Conservation (phyloP, 2,329 filamentous ascomycete species). For the Xylaria sp. region DNA sequence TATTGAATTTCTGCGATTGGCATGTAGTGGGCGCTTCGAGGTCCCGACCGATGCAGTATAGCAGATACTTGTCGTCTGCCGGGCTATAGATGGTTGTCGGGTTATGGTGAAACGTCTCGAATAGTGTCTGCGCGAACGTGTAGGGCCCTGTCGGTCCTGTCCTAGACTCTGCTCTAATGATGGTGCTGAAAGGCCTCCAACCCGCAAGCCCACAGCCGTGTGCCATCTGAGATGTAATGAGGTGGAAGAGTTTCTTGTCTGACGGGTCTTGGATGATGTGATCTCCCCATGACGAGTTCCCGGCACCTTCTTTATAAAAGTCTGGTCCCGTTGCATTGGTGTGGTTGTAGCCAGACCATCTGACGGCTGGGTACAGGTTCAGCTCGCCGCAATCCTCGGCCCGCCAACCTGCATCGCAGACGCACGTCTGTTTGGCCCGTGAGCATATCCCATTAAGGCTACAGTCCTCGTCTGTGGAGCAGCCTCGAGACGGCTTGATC, state of each 20-base stretch:
- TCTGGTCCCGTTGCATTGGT: constrained; percentile 50
- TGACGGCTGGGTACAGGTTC: constrained; percentile 56
- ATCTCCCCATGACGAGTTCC: constrained; percentile 61
- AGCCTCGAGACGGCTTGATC: constrained; percentile 27
- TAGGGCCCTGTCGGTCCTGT: constrained; percentile 59
- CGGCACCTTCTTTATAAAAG: constrained; percentile 44
- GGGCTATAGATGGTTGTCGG: constrained; percentile 58
- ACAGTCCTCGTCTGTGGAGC: constrained; percentile 49
- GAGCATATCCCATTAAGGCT: constrained; percentile 55
- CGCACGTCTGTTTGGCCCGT: constrained; percentile 37
- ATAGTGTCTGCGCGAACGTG: constrained; percentile 54
- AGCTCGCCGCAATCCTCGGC: constrained; percentile 57
- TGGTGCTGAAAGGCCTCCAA: constrained; percentile 60
- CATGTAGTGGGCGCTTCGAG: constrained; percentile 43
- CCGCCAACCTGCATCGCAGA: constrained; percentile 58
- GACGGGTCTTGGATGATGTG: constrained; percentile 58
- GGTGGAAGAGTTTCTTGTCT: constrained; percentile 55
- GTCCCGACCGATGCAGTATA: constrained; percentile 58
- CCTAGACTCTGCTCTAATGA: constrained; percentile 59
- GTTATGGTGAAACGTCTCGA: constrained; percentile 59
- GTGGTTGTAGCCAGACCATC: constrained; percentile 59
- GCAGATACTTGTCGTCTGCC: constrained; percentile 56
- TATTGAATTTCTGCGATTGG: constrained; percentile 45
- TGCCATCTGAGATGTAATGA: constrained; percentile 59
- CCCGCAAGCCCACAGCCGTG: constrained; percentile 59